Base-by-base conservation (phyloP, 345 rosid species). In the Eucalyptus polyanthemos region DNA sequence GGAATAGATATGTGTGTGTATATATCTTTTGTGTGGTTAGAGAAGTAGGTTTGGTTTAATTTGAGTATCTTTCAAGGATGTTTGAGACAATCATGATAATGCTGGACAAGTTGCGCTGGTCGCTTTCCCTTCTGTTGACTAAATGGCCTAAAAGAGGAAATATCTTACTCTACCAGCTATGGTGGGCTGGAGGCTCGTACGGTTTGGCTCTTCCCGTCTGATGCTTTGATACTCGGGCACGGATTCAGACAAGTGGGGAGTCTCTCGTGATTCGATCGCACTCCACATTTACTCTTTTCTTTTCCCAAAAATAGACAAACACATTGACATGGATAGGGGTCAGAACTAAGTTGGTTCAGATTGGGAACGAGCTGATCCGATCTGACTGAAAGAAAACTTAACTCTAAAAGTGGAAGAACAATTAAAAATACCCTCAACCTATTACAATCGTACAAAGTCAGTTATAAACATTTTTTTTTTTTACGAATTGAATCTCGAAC, bases 401-500 rank as follows among this genome's bases (percentile, higher is more conserved):
- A 5, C 24, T 53, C 44, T 34, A 13, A 2, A 24, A 25, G n/a
- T 25, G 4, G 4, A 12, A 60, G 7, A 25, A 58, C 1, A 10
- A 58, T 14, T 2, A 58, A 58, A 58, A 60, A 60, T 5, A 27
- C 1, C n/a, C 3, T 25, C 5, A 58, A 58, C 7, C 14, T 11
- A 58, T 58, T 25, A 10, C 7, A 1, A 58, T 58, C 2, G 1
- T 5, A 2, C 4, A 24, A 11, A 25, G 3, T 2, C 7, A 11
- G 1, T 58, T 3, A 58, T 58, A 58, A 58, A 11, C 2, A 0
- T 58, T 5, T 9, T 21, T 51, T 51, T 51, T 0, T 53, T 53
- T 53, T 17, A 2, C 0, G 0, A 0, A 53, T 21, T 4, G 11
- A 8, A 5, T 53, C 25, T 21, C 1, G 2, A 53, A 53, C 0